phyloP scores from a whole-genome alignment of 2,329 filamentous ascomycete species.

The Hymenoscyphus linearis region DNA sequence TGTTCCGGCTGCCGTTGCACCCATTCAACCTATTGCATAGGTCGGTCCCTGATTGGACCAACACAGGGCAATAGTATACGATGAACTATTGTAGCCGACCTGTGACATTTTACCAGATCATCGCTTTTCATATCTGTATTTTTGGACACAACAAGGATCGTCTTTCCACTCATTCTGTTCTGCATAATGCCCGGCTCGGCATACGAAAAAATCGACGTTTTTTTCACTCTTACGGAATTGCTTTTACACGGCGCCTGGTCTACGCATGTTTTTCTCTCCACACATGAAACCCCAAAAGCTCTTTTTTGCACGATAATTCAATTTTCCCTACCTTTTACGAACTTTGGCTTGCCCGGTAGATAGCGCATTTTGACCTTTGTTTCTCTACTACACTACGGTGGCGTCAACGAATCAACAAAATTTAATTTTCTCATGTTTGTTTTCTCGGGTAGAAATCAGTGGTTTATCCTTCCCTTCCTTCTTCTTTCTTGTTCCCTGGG shows the following conservation, averaged over 20 bases:
- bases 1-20: slow-evolving; percentile 36
- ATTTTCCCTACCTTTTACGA: slow-evolving; percentile 31
- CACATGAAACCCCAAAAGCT: slow-evolving; percentile 27
- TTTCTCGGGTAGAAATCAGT: slow-evolving; percentile 15
- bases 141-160: slow-evolving; percentile 28
- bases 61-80: slow-evolving; percentile 29
- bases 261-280: slow-evolving; percentile 23
- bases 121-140: slow-evolving; percentile 25
- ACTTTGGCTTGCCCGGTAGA: slow-evolving; percentile 32
- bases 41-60: slow-evolving; percentile 19
- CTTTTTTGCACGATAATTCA: slow-evolving; percentile 30
- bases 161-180: slow-evolving; percentile 25
- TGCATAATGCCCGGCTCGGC: slow-evolving; percentile 26
- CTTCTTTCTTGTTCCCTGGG: slow-evolving; percentile 9
- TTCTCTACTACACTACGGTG: slow-evolving; percentile 27
- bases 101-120: slow-evolving; percentile 22
- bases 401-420: slow-evolving; percentile 27
- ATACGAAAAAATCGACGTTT: slow-evolving; percentile 26
- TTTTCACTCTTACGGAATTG: slow-evolving; percentile 23
- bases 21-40: slow-evolving; percentile 42
- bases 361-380: slow-evolving; percentile 28
- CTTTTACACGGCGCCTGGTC: slow-evolving; percentile 31
- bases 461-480: no score
- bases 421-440: slow-evolving; percentile 27
- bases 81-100: slow-evolving; percentile 30